Base-by-base conservation (phyloP, 345 rosid species). In the Hypericum androsaemum region DNA sequence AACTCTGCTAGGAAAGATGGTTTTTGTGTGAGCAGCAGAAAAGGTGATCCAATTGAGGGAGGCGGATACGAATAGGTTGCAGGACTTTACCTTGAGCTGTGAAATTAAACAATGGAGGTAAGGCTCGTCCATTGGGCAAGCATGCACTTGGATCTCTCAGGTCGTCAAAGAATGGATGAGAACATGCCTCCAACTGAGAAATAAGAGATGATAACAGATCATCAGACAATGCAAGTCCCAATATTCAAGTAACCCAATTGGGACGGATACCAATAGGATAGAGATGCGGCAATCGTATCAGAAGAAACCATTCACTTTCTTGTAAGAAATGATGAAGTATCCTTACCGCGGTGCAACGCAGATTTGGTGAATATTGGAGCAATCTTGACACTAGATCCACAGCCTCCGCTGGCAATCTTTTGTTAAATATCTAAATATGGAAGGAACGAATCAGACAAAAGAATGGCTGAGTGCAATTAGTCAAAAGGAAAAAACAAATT, bases 141-240 rank as follows among this genome's bases (percentile, higher is more conserved):
- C 82, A 64, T 28, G 81, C 63, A 68, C 68, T 74, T 10, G 97
- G 96, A 14, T 84, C 73, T 69, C 99, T 68, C 70, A 94, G 57
- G 62, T 80, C 88, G 71, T 94, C 80, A 22, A 94, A 94, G 84
- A 94, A 94, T 6, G 96, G 84, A 56, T 94, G 99, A 10, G 96
- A 89, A 68, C 99, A 94, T 47, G 96, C 99, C 72, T 89, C 97
- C 84, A 88, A 60, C 99, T 94, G 74, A 54, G 32, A 58, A 9
- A 22, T 50, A 40, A 41, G 37, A 36, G 39, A 2, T 52, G 5
- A 47, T 12, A 37, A 12, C 35, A 14, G 11, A 6, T 55, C 37
- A 43, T 12, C 45, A 39, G 0, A 17, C 12, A 46, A 39, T 39
- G 35, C 43, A 9, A 22, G 32, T 22, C 32, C 13, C 17, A 6